phyloP scores from a whole-genome alignment of 73 alveolate genomes.

The Tetrahymena elliotti region DNA sequence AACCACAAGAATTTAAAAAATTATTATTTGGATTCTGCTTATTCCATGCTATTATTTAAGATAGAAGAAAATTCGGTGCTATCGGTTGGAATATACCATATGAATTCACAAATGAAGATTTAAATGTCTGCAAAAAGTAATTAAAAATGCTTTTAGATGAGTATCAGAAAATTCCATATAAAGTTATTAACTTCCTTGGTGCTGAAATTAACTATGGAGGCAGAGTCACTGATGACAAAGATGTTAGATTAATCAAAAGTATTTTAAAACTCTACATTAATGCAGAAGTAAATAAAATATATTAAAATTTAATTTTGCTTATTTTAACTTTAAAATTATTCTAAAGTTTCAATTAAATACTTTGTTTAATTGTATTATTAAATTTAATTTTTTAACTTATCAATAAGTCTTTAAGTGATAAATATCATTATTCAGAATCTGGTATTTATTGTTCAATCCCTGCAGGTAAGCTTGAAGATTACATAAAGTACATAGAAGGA shows the following conservation, averaged over 20 bases:
- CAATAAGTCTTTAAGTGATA: constrained; percentile 63
- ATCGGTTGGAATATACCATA: constrained; percentile 95
- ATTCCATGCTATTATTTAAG: constrained; percentile 99
- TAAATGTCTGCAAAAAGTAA: constrained; percentile 73
- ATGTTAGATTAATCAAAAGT: constrained; percentile 87
- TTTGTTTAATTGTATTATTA: too few relatives aligned
- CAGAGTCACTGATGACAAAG: constrained; percentile 99
- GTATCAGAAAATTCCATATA: constrained; percentile 70
- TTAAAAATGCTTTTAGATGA: constrained; percentile 78
- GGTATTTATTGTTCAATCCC: constrained; percentile 91
- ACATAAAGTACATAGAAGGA: constrained; percentile 67
- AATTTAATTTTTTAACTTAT: too few relatives aligned
- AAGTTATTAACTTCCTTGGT: constrained; percentile 93
- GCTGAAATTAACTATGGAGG: constrained; percentile 99
- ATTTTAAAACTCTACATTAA: constrained; percentile 91
- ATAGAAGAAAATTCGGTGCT: constrained; percentile 96
- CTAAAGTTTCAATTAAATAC: too few relatives aligned
- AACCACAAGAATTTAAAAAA: constrained; percentile 95
- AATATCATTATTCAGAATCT: constrained; percentile 85
- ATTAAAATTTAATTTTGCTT: neutral
- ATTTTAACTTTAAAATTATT: neutral
- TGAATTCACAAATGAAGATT: constrained; percentile 93
- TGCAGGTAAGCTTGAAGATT: constrained; percentile 94
- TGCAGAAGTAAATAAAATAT: constrained; percentile 48
- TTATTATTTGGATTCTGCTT: constrained; percentile 98